These are phyloP conservation scores for Sarcodon sp. DNA, from an alignment of 768 basidiomycete species.

Conservation along the genomic window DNA sequence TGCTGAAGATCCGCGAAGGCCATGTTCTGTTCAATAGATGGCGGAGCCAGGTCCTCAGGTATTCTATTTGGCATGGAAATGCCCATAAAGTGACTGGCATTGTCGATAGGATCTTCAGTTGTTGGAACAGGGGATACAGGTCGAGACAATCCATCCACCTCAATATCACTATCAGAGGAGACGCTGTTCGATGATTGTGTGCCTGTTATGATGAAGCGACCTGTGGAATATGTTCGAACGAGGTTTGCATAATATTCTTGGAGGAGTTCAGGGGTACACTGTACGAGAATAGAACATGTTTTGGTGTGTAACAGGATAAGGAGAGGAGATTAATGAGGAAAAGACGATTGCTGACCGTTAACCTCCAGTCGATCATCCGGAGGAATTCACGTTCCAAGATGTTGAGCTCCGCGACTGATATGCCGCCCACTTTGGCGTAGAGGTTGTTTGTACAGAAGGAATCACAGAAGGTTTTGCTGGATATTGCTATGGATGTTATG, in stretches of 20 bases:
- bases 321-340: neutral
- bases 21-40: conserved; percentile 78
- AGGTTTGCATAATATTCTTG: conserved; percentile 94
- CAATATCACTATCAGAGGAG: conserved; percentile 36
- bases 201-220: conserved; percentile 39
- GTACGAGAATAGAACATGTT: conserved; percentile 15
- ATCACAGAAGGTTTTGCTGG: conserved; percentile 92
- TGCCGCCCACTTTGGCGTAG: conserved; percentile 95
- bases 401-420: conserved; percentile 84
- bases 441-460: conserved; percentile 89
- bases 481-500: conserved; percentile 85
- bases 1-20: conserved; percentile 53
- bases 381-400: conserved; percentile 92
- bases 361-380: conserved; percentile 82
- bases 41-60: conserved; percentile 35
- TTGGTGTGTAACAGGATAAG: neutral
- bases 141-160: conserved; percentile 29
- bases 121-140: conserved; percentile 33
- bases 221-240: conserved; percentile 69
- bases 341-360: conserved; percentile 56
- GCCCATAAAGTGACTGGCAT: conserved; percentile 17
- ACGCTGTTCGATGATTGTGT: conserved; percentile 15
- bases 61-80: conserved; percentile 13
- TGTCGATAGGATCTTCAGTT: conserved; percentile 14
- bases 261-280: conserved; percentile 86